Percentiles rank a stretch among this genome's conserved stretches.
Evolutionary conservation across 179 eudicot genomes (phyloP).

Genomic region (Beta macrorhiza): DNA sequence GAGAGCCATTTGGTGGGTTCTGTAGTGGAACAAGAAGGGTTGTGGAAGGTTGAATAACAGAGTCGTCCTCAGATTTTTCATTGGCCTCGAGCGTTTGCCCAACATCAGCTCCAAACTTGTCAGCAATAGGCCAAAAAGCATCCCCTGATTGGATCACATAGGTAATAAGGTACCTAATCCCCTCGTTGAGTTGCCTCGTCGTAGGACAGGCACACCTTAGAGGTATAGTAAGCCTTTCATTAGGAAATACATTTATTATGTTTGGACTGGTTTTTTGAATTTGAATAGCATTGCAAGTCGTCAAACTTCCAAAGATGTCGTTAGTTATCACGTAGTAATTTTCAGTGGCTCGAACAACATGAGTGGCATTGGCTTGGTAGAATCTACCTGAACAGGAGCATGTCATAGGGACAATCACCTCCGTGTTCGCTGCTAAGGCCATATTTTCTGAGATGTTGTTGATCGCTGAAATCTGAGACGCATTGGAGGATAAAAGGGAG

Average conservation of each 20-base stretch:
- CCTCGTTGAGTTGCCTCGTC: slow-evolving; percentile 26
- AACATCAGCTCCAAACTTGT: slow-evolving; percentile 39
- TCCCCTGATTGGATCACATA: slow-evolving; percentile 35
- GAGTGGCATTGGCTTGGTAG: slow-evolving; percentile 50
- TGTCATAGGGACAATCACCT: slow-evolving; percentile 53
- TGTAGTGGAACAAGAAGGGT: slow-evolving; percentile 52
- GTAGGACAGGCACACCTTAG: slow-evolving; percentile 77
- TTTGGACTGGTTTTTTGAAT: slow-evolving; percentile 28
- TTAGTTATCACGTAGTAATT: slow-evolving; percentile 41
- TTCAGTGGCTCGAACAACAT: slow-evolving; percentile 17
- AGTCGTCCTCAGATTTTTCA: slow-evolving; percentile 33
- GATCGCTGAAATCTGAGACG: slow-evolving; percentile 50
- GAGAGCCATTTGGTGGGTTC: slow-evolving; percentile 46
- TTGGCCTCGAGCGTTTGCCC: slow-evolving; percentile 45
- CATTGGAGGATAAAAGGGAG: slow-evolving; percentile 35
- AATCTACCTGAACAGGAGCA: slow-evolving; percentile 54
- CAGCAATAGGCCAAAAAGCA: slow-evolving; percentile 24
- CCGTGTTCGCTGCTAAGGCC: slow-evolving; percentile 36
- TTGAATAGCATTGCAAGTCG: slow-evolving; percentile 43
- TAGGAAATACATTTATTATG: slow-evolving; percentile 20
- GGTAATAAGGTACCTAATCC: slow-evolving; percentile 49
- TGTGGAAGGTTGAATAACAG: slow-evolving; percentile 43
- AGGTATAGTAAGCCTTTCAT: slow-evolving; percentile 37
- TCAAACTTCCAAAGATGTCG: slow-evolving; percentile 47
- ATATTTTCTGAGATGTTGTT: slow-evolving; percentile 41